A percentile compares a stretch with the other conserved stretches of the same genome.
Conservation (phyloP, 1,139 yeast genomes). For the Ashbya aceris region DNA sequence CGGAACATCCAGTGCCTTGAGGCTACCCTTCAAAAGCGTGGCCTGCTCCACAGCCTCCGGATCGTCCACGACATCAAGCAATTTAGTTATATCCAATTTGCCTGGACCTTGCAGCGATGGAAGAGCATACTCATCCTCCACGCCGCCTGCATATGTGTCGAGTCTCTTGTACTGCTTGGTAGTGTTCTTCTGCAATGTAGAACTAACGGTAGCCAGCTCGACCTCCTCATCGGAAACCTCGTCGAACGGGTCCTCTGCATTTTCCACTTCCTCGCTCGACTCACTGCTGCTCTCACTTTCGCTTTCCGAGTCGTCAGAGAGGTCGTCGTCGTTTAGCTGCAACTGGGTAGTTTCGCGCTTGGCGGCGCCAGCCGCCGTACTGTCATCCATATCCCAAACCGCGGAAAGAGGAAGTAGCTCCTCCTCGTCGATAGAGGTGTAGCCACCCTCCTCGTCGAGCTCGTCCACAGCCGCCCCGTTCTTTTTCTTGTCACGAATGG, state of each 20-base stretch:
- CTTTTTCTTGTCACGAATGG: conserved; percentile 46
- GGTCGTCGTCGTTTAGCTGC: conserved; percentile 4
- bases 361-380: conserved; percentile 1
- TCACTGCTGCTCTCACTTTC: conserved; percentile 33
- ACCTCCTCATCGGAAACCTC: conserved; percentile 33
- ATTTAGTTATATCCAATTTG: conserved; percentile 60
- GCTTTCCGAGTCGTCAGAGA: conserved; percentile 16
- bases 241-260: conserved; percentile 31
- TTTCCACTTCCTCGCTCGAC: conserved; percentile 24
- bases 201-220: conserved; percentile 31
- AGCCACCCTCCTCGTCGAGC: conserved; percentile 36
- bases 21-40: conserved; percentile 39
- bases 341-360: background rate
- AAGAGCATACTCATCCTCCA: conserved; percentile 64
- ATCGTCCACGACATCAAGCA: conserved; percentile 57
- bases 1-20: conserved; percentile 58
- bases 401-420: conserved; percentile 71
- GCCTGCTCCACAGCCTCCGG: conserved; percentile 39
- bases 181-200: conserved; percentile 26
- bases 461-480: conserved; percentile 25
- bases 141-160: conserved; percentile 34
- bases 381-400: conserved; percentile 72
- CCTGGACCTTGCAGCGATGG: conserved; percentile 41
- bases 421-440: conserved; percentile 54
- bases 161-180: conserved; percentile 40